phyloP scores from a whole-genome alignment of 352 stramenopile species.

The Globisporangium ultimum region DNA sequence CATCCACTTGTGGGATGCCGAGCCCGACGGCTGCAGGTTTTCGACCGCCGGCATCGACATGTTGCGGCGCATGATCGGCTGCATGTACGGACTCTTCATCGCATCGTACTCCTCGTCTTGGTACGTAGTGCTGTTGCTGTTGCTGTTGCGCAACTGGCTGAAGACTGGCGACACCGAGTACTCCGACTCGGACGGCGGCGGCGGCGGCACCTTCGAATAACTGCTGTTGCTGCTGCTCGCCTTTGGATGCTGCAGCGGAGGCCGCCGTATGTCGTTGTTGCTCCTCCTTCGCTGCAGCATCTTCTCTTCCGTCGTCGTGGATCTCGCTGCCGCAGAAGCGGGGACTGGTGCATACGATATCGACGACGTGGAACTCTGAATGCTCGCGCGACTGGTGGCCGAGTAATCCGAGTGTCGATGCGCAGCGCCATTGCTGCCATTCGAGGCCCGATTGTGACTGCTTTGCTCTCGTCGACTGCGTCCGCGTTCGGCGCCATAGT shows the following conservation, averaged over 20 bases:
- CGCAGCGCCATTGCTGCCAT: background rate
- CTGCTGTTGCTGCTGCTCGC: conserved; percentile 10
- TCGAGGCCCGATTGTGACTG: conserved; percentile 18
- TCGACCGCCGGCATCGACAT: conserved; percentile 29
- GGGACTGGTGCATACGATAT: too few species aligned
- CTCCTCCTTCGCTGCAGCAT: background rate
- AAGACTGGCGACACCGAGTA: conserved; percentile 18
- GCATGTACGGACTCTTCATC: conserved; percentile 12
- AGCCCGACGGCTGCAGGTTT: conserved; percentile 14
- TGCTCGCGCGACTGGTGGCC: too few species aligned
- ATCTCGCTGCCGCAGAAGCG: too few species aligned
- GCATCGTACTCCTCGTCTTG: conserved; percentile 15
- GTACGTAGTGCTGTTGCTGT: conserved; percentile 5
- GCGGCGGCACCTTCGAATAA: background rate
- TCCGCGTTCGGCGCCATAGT: conserved; percentile 12
- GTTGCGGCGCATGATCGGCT: conserved; percentile 34
- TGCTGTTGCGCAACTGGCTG: conserved; percentile 7
- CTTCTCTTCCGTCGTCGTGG: too few species aligned
- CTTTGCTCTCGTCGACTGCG: conserved; percentile 9
- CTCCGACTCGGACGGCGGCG: conserved; percentile 10
- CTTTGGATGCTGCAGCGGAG: conserved; percentile 6
- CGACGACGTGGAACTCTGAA: too few species aligned
- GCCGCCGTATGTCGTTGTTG: conserved; percentile 9
- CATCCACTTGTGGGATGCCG: conserved; percentile 10
- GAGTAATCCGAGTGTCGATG: too few species aligned